Evolutionary conservation across 441 rosid species (phyloP).

Genomic region (Erodium texanum): DNA sequence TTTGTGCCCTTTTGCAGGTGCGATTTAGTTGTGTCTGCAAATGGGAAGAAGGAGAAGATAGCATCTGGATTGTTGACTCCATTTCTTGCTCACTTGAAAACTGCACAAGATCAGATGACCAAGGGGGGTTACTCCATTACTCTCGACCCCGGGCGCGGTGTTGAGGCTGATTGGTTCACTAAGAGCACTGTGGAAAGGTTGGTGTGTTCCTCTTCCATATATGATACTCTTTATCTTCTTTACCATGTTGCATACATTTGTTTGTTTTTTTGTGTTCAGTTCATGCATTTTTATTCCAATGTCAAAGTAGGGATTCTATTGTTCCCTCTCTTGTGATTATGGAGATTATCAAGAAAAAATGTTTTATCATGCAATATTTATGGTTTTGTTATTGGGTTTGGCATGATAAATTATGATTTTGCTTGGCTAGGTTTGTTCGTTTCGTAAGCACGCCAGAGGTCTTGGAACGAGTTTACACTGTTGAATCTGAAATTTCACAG

Average conservation of each 20-base stretch:
- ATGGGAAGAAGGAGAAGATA: conserved; percentile 76
- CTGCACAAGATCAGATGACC: conserved; percentile 72
- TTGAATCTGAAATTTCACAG: conserved; percentile 92
- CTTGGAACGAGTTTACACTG: conserved; percentile 62
- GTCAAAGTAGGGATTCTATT: no score
- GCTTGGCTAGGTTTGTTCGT: conserved; percentile 76
- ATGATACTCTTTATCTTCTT: background rate
- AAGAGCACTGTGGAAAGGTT: conserved; percentile 62
- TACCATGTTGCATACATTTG: background rate
- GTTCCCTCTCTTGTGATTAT: no score
- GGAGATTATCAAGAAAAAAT: background rate
- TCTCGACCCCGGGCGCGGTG: conserved; percentile 54
- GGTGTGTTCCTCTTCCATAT: background rate
- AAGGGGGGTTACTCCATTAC: conserved; percentile 89
- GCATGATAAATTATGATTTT: conserved; percentile 13
- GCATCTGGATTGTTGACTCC: conserved; percentile 90
- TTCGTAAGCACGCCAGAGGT: conserved; percentile 94
- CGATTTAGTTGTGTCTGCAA: conserved; percentile 70
- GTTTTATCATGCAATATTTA: conserved; percentile 1
- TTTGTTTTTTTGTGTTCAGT: background rate
- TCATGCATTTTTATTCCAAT: background rate
- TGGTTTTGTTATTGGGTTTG: background rate
- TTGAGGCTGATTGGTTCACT: conserved; percentile 56
- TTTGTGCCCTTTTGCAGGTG: conserved; percentile 40
- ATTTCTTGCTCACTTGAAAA: conserved; percentile 80